phyloP scores from a whole-genome alignment of 106 monocot species.

The Vanilla planifolia region DNA sequence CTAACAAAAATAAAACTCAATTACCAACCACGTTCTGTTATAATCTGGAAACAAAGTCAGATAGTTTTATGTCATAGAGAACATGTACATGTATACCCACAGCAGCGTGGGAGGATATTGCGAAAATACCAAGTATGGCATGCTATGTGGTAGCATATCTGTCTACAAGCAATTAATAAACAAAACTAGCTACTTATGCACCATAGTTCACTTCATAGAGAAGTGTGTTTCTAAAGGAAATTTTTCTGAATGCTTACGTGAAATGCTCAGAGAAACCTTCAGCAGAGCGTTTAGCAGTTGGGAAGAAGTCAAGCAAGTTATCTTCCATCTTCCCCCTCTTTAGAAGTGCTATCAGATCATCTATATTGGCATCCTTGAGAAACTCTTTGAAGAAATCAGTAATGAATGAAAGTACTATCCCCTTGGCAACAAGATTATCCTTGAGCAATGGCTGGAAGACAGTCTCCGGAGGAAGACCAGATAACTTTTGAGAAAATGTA shows the following conservation, averaged over 20 bases:
- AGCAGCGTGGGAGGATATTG: no score
- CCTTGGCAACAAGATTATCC: conserved; percentile 94
- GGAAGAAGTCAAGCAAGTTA: conserved; percentile 86
- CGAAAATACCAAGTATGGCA: no score
- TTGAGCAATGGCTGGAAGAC: conserved; percentile 93
- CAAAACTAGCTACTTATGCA: no score
- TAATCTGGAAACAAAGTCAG: not conserved
- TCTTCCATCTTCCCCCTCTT: conserved; percentile 95
- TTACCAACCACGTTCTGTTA: not conserved
- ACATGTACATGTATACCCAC: not conserved
- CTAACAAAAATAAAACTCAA: not conserved
- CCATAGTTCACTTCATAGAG: no score
- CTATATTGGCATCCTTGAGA: conserved; percentile 74
- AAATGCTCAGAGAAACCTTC: conserved; percentile 91
- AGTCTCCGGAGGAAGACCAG: conserved; percentile 90
- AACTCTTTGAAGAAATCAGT: conserved; percentile 93
- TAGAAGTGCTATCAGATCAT: conserved; percentile 85
- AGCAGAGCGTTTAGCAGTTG: conserved; percentile 66
- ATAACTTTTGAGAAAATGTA: conserved; percentile 94
- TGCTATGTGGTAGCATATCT: no score
- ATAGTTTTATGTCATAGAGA: no score
- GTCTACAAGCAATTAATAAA: no score
- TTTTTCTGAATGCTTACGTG: conserved; percentile 40
- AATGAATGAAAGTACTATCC: conserved; percentile 87
- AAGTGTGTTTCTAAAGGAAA: no score